Evolutionary conservation across 257 asterid genomes (phyloP).

Genomic region (Rubia yunnanensis): DNA sequence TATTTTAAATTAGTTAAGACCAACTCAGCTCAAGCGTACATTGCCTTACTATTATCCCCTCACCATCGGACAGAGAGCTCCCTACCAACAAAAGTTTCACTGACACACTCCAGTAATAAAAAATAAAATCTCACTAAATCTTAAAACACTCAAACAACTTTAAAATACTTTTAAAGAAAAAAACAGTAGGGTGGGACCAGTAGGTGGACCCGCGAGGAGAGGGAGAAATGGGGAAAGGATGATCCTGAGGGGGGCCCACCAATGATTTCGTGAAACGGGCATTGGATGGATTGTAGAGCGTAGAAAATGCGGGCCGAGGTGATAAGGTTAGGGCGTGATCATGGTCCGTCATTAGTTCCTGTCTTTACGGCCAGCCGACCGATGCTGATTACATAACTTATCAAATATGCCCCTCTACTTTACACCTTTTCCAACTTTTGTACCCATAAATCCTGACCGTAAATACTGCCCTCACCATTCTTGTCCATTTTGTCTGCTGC

Average conservation of each 20-base stretch:
- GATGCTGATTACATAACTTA: slow-evolving; percentile 17
- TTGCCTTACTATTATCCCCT: no score
- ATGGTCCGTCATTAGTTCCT: slow-evolving; percentile 20
- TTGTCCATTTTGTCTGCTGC: slow-evolving; percentile 1
- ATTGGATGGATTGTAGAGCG: slow-evolving; percentile 31
- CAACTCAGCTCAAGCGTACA: no score
- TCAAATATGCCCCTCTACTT: slow-evolving; percentile 4
- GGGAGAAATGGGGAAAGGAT: background rate
- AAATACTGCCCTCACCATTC: background rate
- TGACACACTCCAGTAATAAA: background rate
- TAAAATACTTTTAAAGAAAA: no score
- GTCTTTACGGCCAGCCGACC: slow-evolving; percentile 35
- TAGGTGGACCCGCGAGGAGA: background rate
- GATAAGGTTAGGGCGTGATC: slow-evolving; percentile 7
- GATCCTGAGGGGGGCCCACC: slow-evolving; percentile 20
- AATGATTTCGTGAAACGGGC: slow-evolving; percentile 35
- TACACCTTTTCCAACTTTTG: background rate
- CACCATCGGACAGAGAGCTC: no score
- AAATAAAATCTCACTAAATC: no score
- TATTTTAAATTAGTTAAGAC: no score
- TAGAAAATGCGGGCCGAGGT: slow-evolving; percentile 3
- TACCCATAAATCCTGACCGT: background rate
- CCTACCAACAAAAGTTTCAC: no score
- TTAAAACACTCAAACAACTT: background rate
- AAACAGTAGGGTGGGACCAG: background rate